These are phyloP conservation scores for Celoporthe dispersa DNA, from an alignment of 2,329 filamentous ascomycete species.

Conservation along the genomic window DNA sequence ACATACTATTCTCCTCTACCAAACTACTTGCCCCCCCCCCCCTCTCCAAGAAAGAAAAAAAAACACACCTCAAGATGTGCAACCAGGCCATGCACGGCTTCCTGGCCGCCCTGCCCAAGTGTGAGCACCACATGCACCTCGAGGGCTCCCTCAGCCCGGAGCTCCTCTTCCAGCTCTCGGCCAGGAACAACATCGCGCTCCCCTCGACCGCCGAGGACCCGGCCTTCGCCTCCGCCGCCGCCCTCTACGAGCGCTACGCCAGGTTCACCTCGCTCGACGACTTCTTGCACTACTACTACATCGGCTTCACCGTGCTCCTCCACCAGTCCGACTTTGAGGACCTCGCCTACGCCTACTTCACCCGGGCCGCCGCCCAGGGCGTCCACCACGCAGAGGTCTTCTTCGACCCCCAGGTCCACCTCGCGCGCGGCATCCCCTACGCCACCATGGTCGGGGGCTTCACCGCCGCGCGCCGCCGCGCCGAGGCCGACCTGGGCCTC, in stretches of 20 bases:
- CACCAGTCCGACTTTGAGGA: slow-evolving; percentile 71
- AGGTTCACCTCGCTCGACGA: slow-evolving; percentile 74
- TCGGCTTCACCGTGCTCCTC: slow-evolving; percentile 72
- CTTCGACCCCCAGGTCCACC: slow-evolving; percentile 81
- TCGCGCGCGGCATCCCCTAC: slow-evolving; percentile 64
- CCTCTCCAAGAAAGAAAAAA: no score
- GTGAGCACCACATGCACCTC: slow-evolving; percentile 81
- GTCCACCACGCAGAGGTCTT: slow-evolving; percentile 78
- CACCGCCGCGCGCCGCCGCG: slow-evolving; percentile 60
- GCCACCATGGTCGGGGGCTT: slow-evolving; percentile 68
- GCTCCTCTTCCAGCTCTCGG: slow-evolving; percentile 71
- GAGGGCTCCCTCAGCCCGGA: slow-evolving; percentile 74
- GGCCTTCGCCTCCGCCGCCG: slow-evolving; percentile 63
- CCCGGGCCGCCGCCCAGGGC: slow-evolving; percentile 64
- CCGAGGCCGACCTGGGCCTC: slow-evolving; percentile 66
- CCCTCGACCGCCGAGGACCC: slow-evolving; percentile 57
- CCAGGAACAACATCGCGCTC: slow-evolving; percentile 67
- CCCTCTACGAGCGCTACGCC: slow-evolving; percentile 67
- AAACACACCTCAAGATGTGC: slow-evolving; percentile 53
- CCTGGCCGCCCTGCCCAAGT: slow-evolving; percentile 72
- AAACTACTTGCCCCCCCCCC: no score
- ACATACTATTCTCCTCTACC: no score
- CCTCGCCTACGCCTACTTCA: slow-evolving; percentile 74
- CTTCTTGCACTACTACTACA: slow-evolving; percentile 80
- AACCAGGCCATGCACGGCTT: slow-evolving; percentile 60